Percentiles rank a stretch among this genome's conserved stretches.
Evolutionary conservation across 2,329 filamentous ascomycete species (phyloP).

Genomic region (Tolypocladium paradoxum): DNA sequence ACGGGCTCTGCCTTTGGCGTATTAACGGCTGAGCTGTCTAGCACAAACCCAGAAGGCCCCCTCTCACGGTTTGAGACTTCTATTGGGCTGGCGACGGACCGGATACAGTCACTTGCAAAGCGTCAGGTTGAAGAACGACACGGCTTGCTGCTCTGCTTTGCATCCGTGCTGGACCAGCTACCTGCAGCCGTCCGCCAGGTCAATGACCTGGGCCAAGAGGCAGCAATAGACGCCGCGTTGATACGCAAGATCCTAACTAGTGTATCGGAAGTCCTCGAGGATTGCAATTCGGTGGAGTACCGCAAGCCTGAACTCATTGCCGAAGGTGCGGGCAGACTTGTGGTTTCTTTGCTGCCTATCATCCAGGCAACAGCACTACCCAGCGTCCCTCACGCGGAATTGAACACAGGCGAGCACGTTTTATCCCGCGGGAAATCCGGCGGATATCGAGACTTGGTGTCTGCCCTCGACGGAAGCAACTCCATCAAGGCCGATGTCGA

Average conservation of each 20-base stretch:
- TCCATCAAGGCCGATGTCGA: slow-evolving; percentile 4
- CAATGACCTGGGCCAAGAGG: slow-evolving; percentile 8
- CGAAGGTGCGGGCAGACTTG: slow-evolving; percentile 48
- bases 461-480: slow-evolving; percentile 7
- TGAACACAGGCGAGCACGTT: slow-evolving; percentile 13
- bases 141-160: slow-evolving; percentile 52
- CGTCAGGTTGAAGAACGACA: slow-evolving; percentile 61
- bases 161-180: slow-evolving; percentile 42
- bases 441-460: slow-evolving; percentile 12
- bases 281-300: slow-evolving; percentile 31
- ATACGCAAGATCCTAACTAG: slow-evolving; percentile 17
- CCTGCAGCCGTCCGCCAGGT: slow-evolving; percentile 13
- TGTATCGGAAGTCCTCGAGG: slow-evolving; percentile 26
- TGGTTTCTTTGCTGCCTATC: slow-evolving; percentile 40
- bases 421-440: slow-evolving; percentile 10
- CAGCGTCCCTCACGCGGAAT: background rate
- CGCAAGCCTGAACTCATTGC: slow-evolving; percentile 55
- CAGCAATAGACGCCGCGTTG: slow-evolving; percentile 11
- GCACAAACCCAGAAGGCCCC: slow-evolving; percentile 7
- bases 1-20: slow-evolving; percentile 60
- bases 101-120: slow-evolving; percentile 31
- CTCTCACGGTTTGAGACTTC: slow-evolving; percentile 20
- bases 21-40: slow-evolving; percentile 34
- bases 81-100: slow-evolving; percentile 30
- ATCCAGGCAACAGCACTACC: slow-evolving; percentile 26